A percentile compares a stretch with the other conserved stretches of the same genome.
These are phyloP conservation scores for Pseudocercospora macadamiae DNA, from an alignment of 2,329 filamentous ascomycete species.

Conservation along the genomic window DNA sequence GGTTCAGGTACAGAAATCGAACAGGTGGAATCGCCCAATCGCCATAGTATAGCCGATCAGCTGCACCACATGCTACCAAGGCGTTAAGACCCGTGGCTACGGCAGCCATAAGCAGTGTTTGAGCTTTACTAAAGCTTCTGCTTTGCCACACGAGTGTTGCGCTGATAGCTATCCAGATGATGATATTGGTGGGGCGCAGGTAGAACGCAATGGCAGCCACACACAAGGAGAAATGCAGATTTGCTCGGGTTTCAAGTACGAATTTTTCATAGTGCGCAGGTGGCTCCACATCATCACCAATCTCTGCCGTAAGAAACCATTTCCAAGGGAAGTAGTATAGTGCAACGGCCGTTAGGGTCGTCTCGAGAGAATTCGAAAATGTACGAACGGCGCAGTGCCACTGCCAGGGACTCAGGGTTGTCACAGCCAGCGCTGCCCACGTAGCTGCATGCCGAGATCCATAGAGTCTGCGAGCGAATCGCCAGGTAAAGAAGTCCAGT, in stretches of 20 bases:
- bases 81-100: conserved; percentile 53
- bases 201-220: conserved; percentile 82
- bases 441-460: conserved; percentile 65
- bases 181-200: conserved; percentile 82
- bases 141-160: conserved; percentile 55
- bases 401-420: conserved; percentile 83
- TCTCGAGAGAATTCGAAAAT: conserved; percentile 92
- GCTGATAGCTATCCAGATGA: conserved; percentile 78
- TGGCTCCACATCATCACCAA: too few relatives aligned
- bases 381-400: conserved; percentile 95
- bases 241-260: too few relatives aligned
- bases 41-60: conserved; percentile 75
- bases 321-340: conserved; percentile 87
- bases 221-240: conserved; percentile 59
- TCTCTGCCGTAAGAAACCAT: conserved; percentile 25
- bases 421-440: conserved; percentile 71
- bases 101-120: conserved; percentile 17
- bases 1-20: conserved; percentile 87
- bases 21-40: conserved; percentile 87
- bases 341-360: conserved; percentile 79
- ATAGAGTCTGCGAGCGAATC: conserved; percentile 73
- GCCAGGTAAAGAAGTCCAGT: conserved; percentile 87
- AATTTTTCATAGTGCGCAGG: too few relatives aligned
- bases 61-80: conserved; percentile 64
- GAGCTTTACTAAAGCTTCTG: conserved; percentile 31